phyloP scores from a whole-genome alignment of 495 filamentous ascomycete species.

The Lasiosphaeria miniovina region DNA sequence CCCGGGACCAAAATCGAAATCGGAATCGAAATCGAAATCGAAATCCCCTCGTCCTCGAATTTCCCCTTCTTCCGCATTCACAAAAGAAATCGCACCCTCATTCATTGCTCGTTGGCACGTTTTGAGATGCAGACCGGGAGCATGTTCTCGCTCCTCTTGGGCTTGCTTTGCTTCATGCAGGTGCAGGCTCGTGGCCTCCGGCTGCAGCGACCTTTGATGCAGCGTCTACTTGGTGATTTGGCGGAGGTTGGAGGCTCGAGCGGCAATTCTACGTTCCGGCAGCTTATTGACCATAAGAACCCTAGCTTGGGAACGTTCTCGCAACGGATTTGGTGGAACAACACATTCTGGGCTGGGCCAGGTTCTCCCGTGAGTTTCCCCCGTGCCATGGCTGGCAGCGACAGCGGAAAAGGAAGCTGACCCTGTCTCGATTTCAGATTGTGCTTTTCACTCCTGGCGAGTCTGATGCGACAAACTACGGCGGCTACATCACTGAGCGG shows the following conservation, averaged over 20 bases:
- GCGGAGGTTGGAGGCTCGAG: background rate
- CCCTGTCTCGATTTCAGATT: conserved; percentile 22
- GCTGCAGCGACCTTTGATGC: background rate
- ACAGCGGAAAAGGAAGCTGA: conserved; percentile 16
- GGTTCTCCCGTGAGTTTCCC: conserved; percentile 49
- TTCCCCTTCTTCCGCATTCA: too few relatives aligned
- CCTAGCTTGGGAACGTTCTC: conserved; percentile 52
- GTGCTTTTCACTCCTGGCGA: conserved; percentile 59
- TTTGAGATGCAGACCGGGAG: too few relatives aligned
- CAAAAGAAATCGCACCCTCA: too few relatives aligned
- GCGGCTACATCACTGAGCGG: conserved; percentile 47
- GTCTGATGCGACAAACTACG: conserved; percentile 43
- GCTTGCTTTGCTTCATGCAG: background rate
- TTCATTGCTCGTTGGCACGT: too few relatives aligned
- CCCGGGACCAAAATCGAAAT: too few relatives aligned
- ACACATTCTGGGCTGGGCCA: conserved; percentile 48
- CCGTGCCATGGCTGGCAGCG: background rate
- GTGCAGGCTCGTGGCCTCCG: too few relatives aligned
- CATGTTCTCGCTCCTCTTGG: background rate
- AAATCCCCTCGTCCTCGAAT: too few relatives aligned
- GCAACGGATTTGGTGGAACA: conserved; percentile 52
- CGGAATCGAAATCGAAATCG: too few relatives aligned
- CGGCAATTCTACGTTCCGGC: conserved; percentile 42
- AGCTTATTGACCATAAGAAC: conserved; percentile 54
- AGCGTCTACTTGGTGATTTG: conserved; percentile 4